Evolutionary conservation across 2,329 filamentous ascomycete genomes (phyloP), one percentile per base, ranked within the genome.

Genomic region (Magnaporthales sp.): DNA sequence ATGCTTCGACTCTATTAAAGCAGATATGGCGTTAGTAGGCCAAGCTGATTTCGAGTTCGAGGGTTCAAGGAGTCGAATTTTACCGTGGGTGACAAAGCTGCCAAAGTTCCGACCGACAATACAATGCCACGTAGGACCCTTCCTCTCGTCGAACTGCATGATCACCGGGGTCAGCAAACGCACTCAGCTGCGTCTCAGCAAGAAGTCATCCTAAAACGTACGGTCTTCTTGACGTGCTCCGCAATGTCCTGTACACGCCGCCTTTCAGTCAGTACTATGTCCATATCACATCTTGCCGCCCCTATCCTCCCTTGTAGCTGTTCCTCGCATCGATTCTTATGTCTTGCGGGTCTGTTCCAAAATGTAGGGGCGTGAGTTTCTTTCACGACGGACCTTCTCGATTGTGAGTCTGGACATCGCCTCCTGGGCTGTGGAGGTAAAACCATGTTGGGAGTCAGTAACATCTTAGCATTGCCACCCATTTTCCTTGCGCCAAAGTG

Each of bases 101-200:
- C 95, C 95, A 81, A 99, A 99, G 84, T 99, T 98, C 72, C 95
- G 87, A 70, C 95, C 95, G 38, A 99, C 95, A 72, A 99, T 97
- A 81, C 95, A 99, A 81, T 99, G 95, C 95, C 94, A 99, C 77
- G 95, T 99, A 70, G 94, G 93, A 46, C 95, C 95, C 83, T 97
- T 97, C 77, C 93, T 90, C 75, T 92, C 91, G 78, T 99, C 95
- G 75, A 99, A 98, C 94, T 98, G 74, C 60, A 22, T 56, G 22
- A 22, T 3, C 13, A 29, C 8, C 10, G 15, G n/a, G 15, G 64
- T 66, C 64, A 60, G 51, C 9, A 61, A 38, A 31, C 54, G 19
- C 8, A 8, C 29, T 22, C 7, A 13, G 10, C 22, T 22, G 19
- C 26, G 62, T 27, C n/a, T 64, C 10, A 8, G n/a, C 4, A 11